phyloP scores from a whole-genome alignment of 768 basidiomycete genomes.

The Boletus tomentosulus region DNA sequence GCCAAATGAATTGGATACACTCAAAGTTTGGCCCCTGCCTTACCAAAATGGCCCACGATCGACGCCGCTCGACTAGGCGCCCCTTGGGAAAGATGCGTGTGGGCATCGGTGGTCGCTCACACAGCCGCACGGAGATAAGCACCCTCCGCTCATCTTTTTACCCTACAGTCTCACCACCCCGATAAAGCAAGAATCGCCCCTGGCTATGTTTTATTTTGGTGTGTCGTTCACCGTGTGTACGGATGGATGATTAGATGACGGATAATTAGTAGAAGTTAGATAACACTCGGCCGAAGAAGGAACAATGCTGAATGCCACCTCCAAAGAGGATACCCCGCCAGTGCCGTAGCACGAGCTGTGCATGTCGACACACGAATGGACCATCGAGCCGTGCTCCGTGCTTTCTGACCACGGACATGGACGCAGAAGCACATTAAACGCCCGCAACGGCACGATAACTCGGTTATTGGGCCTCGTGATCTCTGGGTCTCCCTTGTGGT shows the following conservation, averaged over 20 bases:
- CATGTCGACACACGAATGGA: background rate
- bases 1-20: background rate
- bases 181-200: background rate
- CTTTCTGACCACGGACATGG: background rate
- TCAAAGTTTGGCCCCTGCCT: background rate
- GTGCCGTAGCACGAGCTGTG: background rate
- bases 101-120: background rate
- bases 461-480: background rate
- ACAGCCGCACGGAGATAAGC: background rate
- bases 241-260: background rate
- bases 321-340: background rate
- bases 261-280: background rate
- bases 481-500: no score
- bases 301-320: background rate
- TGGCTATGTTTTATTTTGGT: background rate
- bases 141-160: background rate
- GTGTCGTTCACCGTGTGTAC: background rate
- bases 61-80: background rate
- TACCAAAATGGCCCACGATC: background rate
- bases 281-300: no score
- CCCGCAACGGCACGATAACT: background rate
- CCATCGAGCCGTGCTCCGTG: background rate
- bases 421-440: background rate
- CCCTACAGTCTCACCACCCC: background rate
- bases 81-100: background rate